These are phyloP conservation scores for Myriosclerotinia curreyana DNA, from an alignment of 2,329 filamentous ascomycete species.

Conservation along the genomic window DNA sequence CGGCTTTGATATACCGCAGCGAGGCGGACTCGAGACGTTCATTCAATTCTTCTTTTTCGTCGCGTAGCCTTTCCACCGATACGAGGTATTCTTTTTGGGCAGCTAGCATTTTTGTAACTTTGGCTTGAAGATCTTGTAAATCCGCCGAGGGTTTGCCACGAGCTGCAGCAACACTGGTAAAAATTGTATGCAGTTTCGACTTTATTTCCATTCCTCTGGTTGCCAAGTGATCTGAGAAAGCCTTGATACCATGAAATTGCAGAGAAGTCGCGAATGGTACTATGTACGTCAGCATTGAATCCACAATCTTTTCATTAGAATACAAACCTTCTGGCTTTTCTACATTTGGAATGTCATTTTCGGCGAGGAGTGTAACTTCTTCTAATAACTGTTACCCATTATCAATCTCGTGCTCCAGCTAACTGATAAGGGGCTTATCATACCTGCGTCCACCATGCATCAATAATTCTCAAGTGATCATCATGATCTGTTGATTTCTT, in stretches of 20 bases:
- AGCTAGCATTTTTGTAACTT: conserved; percentile 72
- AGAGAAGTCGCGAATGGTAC: conserved; percentile 58
- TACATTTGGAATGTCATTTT: conserved; percentile 47
- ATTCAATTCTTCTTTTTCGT: conserved; percentile 80
- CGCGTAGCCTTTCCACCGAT: conserved; percentile 69
- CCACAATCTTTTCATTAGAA: not conserved
- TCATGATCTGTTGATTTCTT: conserved; percentile 81
- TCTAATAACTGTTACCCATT: conserved; percentile 53
- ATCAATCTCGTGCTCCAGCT: conserved; percentile 21
- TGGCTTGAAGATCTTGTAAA: conserved; percentile 67
- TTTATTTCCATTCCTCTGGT: conserved; percentile 75
- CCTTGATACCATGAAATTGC: conserved; percentile 59
- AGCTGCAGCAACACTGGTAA: conserved; percentile 52
- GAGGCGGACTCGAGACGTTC: conserved; percentile 87
- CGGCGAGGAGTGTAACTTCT: conserved; percentile 59
- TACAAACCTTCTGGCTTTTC: conserved; percentile 33
- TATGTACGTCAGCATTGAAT: conserved; percentile 39
- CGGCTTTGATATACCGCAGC: conserved; percentile 87
- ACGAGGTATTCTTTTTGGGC: conserved; percentile 77
- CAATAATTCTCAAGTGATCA: conserved; percentile 85
- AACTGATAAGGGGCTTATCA: conserved; percentile 36
- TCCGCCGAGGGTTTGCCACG: conserved; percentile 62
- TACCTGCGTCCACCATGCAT: conserved; percentile 94
- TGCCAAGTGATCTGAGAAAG: conserved; percentile 80
- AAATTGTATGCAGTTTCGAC: conserved; percentile 67